Base-by-base conservation (phyloP, 1,284 basidiomycete species). In the Lentinula novae-zelandiae region DNA sequence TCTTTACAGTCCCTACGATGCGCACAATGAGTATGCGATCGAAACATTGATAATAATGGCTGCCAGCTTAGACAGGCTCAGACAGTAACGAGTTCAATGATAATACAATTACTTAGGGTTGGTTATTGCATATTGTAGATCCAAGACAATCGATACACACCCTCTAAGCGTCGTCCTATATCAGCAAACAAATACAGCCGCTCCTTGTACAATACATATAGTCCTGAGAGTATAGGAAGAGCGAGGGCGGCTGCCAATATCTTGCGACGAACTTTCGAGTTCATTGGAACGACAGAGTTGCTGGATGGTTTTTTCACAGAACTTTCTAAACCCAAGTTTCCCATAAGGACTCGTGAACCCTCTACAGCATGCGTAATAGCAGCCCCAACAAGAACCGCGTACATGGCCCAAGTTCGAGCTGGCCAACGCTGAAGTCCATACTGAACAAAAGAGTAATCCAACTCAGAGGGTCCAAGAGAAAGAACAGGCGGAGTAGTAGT, bases 391-490 rank as follows among this genome's bases (percentile, higher is more conserved):
- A 93, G 79, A 0, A 79, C 82, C 2, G 73, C 67, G 65, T 92
- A 92, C 56, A 89, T 70, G 1, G 83, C 58, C 80, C 81, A 84
- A 62, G 79, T 86, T 10, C 81, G 74, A 70, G 75, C 71, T 0
- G 89, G 89, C 80, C 85, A 91, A 17, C 64, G 72, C 5, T 78
- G 73, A 50, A 92, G 70, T 0, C 82, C 86, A 4, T 79, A 76
- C 70, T 92, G 89, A 58, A 91, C 87, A 69, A 85, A 90, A 63
- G 90, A 86, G 68, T 81, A 90, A 72, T 91, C 86, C 44, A 92
- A 78, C 66, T 92, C 88, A 0, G 83, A 74, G 0, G 89, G 88
- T 31, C 86, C 83, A n/a, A 91, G 75, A 5, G 78, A 71, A 52
- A 76, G 71, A 62, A 90, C 83, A 12, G 86, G 82, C 0, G 76